phyloP scores from a whole-genome alignment of 805 yeast species.

The Alloascoidea hylecoeti region DNA sequence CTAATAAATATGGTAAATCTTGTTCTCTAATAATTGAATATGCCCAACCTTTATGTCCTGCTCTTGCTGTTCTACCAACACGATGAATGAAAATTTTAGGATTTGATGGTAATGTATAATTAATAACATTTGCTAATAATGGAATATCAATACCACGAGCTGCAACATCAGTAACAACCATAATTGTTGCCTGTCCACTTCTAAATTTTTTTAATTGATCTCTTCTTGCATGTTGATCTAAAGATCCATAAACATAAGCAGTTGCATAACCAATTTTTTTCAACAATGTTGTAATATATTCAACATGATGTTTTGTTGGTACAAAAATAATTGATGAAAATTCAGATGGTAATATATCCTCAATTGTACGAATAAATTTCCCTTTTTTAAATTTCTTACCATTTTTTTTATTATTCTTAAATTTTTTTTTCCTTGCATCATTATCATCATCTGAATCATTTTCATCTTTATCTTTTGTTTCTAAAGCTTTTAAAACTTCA shows the following conservation, averaged over 20 bases:
- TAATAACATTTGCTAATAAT: constrained; percentile 85
- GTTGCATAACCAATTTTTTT: constrained; percentile 73
- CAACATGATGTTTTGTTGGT: constrained; percentile 97
- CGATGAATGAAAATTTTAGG: constrained; percentile 93
- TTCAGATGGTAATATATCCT: constrained; percentile 73
- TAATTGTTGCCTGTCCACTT: constrained; percentile 66
- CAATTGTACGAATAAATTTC: constrained; percentile 55
- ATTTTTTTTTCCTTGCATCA: constrained; percentile 4
- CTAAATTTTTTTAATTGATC: constrained; percentile 79
- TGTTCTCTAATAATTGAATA: constrained; percentile 74
- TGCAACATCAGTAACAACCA: constrained; percentile 96
- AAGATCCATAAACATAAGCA: constrained; percentile 84
- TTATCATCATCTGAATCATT: constrained; percentile 2
- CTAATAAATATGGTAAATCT: constrained; percentile 83
- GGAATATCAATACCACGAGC: constrained; percentile 96
- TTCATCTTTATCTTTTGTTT: constrained; percentile 7
- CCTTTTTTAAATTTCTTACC: constrained; percentile 25
- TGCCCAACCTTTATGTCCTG: constrained; percentile 97
- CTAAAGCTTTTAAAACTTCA: constrained; percentile 46
- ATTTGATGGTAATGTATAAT: constrained; percentile 80
- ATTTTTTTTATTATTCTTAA: constrained; percentile 17
- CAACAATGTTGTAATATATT: constrained; percentile 61
- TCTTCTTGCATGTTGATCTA: constrained; percentile 91
- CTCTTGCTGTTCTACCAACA: constrained; percentile 99
- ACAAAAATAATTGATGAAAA: constrained; percentile 86